These are phyloP conservation scores for Aspergillus pseudoterreus DNA, from an alignment of 2,329 filamentous ascomycete genomes.

Conservation along the genomic window DNA sequence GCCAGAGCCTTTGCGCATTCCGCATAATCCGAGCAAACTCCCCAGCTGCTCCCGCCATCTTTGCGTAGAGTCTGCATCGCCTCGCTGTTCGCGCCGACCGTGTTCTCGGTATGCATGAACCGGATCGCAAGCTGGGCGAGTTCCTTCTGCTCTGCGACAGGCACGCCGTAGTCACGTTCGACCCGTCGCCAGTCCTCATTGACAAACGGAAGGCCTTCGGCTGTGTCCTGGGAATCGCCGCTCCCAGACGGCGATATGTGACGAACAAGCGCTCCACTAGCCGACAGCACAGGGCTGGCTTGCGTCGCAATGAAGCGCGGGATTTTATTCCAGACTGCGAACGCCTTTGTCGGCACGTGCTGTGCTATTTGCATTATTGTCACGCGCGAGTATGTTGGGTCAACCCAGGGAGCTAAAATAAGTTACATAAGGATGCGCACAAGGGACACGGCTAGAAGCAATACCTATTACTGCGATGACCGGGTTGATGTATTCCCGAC, in stretches of 20 bases:
- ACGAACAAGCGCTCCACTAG: slow-evolving; percentile 17
- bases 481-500: slow-evolving; percentile 9
- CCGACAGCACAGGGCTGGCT: slow-evolving; percentile 16
- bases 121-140: slow-evolving; percentile 10
- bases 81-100: slow-evolving; percentile 37
- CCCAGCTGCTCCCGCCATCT: slow-evolving; percentile 28
- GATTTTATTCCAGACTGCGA: slow-evolving; percentile 24
- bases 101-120: slow-evolving; percentile 27
- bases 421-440: slow-evolving; percentile 6
- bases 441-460: not conserved
- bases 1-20: slow-evolving; percentile 2
- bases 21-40: slow-evolving; percentile 33
- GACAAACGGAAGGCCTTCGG: slow-evolving; percentile 6
- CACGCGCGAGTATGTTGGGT: slow-evolving; percentile 33
- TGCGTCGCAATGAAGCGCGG: slow-evolving; percentile 24
- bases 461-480: slow-evolving; percentile 7
- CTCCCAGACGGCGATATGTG: slow-evolving; percentile 6
- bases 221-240: not conserved
- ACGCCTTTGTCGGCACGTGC: slow-evolving; percentile 21
- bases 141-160: slow-evolving; percentile 11
- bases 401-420: slow-evolving; percentile 42
- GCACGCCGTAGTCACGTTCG: slow-evolving; percentile 19
- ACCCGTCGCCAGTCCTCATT: slow-evolving; percentile 13
- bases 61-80: slow-evolving; percentile 37
- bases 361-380: slow-evolving; percentile 24